A percentile compares a stretch with the other conserved stretches of the same genome.
phyloP scores from a whole-genome alignment of 2,329 filamentous ascomycete species.

The Magnaporthiopsis incrustans region DNA sequence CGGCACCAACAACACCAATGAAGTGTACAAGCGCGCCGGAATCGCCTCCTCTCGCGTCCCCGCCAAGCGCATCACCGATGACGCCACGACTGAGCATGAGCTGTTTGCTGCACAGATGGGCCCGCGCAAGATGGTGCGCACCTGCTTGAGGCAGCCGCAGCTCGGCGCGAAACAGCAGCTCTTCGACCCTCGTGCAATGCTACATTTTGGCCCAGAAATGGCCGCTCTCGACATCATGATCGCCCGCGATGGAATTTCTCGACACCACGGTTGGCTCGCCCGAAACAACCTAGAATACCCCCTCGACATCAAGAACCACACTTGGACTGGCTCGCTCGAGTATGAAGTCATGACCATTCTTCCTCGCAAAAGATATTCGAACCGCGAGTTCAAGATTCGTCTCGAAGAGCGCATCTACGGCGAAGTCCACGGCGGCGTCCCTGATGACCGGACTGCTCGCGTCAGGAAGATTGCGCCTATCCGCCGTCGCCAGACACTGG shows the following conservation, averaged over 20 bases:
- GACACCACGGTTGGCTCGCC: neutral
- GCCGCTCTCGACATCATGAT: neutral
- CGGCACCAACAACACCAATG: neutral
- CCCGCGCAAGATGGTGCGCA: constrained; percentile 1
- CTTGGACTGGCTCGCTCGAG: constrained; percentile 3
- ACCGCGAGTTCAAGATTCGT: constrained; percentile 1
- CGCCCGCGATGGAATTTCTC: neutral
- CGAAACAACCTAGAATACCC: neutral
- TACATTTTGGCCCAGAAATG: neutral
- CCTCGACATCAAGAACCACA: constrained; percentile 1
- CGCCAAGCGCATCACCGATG: neutral
- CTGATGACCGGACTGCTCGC: neutral
- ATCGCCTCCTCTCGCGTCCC: neutral
- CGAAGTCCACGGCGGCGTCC: neutral
- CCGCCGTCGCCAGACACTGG: neutral
- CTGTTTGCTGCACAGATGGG: neutral
- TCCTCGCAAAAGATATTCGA: constrained; percentile 3
- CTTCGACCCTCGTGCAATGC: neutral
- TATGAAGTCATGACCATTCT: constrained; percentile 1
- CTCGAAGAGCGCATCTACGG: constrained; percentile 2
- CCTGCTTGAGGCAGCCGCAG: neutral
- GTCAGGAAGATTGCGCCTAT: neutral
- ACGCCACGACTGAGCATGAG: constrained; percentile 1
- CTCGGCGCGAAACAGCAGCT: neutral
- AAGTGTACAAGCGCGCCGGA: constrained; percentile 3